Evolutionary conservation across 495 filamentous ascomycete genomes (phyloP), one percentile per base, ranked within the genome.

Genomic region (Amphirosellinia nigrospora): DNA sequence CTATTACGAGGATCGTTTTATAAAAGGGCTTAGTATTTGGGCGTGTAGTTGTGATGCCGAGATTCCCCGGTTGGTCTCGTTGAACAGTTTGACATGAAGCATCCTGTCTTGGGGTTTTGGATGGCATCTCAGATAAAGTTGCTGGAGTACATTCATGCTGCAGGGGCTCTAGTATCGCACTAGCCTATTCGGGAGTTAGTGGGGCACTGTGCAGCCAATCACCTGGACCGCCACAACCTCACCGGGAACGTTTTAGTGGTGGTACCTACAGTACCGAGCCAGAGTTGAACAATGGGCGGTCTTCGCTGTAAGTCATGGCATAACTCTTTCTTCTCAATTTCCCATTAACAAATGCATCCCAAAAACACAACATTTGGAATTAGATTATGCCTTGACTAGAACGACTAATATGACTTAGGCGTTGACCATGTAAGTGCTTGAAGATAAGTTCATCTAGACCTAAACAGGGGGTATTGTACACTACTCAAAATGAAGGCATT

Each of bases 201-300:
- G 60, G 48, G 36, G 68, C 11, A 43, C n/a, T 15, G 1, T 46
- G 13, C 32, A 69, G 21, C 67, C 67, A 69, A 55, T 69, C 26
- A 30, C 5, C 7, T 13, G 26, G 3, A 21, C 10, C 30, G 4
- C n/a, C 30, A 26, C 48, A 16, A 68, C 66, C 21, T 46, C 55
- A 21, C 3, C 16, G 28, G 34, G 36, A 38, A 50, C 21, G 43
- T 19, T n/a, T n/a, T n/a, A n/a, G n/a, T n/a, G n/a, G n/a, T n/a
- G n/a, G 34, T 43, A 43, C 50, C 50, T 3, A 9, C 16, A 0
- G 19, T 53, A 53, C 41, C 15, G 41, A 16, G 41, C 41, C 5
- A 43, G 41, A 26, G 46, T 26, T n/a, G n/a, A n/a, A n/a, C n/a
- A n/a, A n/a, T n/a, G n/a, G n/a, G n/a, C n/a, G n/a, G n/a, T n/a